Base-by-base conservation (phyloP, 2,329 filamentous ascomycete genomes). In the Apiospora saccharicola region DNA sequence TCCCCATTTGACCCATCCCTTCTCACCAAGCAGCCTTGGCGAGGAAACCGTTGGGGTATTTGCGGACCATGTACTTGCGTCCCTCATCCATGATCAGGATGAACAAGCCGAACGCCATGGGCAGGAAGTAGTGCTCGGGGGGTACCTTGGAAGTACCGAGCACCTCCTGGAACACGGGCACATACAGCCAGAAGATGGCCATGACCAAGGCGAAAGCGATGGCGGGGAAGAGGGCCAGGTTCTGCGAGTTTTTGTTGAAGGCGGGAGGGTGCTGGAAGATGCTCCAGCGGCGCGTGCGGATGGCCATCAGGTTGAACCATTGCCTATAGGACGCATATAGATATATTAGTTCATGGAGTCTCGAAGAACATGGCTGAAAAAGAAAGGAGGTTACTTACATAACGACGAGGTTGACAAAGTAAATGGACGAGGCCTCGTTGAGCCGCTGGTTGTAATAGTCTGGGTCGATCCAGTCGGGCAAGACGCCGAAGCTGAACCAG, bases 341-440 rank as follows among this genome's bases (percentile, higher is more conserved):
- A 37, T 24, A 16, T 14, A 5, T 64, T 41, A 64, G 53, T n/a
- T 19, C 5, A 7, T 4, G 16, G 10, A 16, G n/a, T 8, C 41
- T 37, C 26, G 37, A 30, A 14, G 13, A 22, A 19, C 16, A 22
- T 30, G 43, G 44, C 5, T n/a, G 2, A 16, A 12, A 19, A 7
- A 0, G 4, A n/a, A 13, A n/a, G 24, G 37, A 19, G 12, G 64
- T 22, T 67, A 80, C 87, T 80, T 84, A 89, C 92, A 95, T 94
- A 68, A 95, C 90, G 2, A 96, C 93, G 30, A 96, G 84, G 73
- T 91, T 95, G 75, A 95, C 89, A 77, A 95, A 95, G 81, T 95
- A 95, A 73, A 96, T 91, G 22, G 90, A 93, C 49, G 89, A 92
- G 0, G 92, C 92, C 73, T 88, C 86, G 74, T 91, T 92, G 34